Conservation (phyloP, 441 rosid species). For the Corymbia calophylla region DNA sequence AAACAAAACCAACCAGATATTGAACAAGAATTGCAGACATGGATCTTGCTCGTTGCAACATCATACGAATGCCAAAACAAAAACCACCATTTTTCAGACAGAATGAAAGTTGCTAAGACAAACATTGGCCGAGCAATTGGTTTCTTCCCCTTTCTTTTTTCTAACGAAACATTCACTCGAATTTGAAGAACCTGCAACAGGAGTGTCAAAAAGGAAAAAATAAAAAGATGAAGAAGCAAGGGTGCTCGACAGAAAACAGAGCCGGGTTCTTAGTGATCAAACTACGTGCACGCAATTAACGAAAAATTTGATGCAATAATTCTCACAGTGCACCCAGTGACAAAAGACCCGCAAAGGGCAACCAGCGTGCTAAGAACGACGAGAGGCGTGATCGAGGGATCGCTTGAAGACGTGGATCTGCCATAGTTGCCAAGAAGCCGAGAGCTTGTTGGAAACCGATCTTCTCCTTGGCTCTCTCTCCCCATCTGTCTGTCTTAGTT, state of each 20-base stretch:
- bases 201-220: not conserved
- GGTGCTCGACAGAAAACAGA: not conserved
- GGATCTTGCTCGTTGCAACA: not conserved
- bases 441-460: not conserved
- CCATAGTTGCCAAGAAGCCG: not conserved
- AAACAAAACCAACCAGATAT: not conserved
- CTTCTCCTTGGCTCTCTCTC: not conserved
- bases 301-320: not conserved
- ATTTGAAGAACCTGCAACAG: not conserved
- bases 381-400: not conserved
- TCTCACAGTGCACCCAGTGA: conserved; percentile 50
- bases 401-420: not conserved
- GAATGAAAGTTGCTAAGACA: not conserved
- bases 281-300: not conserved
- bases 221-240: not conserved
- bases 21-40: not conserved
- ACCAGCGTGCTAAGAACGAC: conserved; percentile 31
- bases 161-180: not conserved
- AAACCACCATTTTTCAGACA: not conserved
- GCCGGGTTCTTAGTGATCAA: not conserved
- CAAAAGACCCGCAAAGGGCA: conserved; percentile 35
- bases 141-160: not conserved
- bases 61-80: not conserved
- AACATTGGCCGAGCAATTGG: not conserved
- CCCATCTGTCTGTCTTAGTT: not conserved